These are phyloP conservation scores for Toxicodendron radicans DNA, from an alignment of 345 rosid genomes.

Conservation along the genomic window DNA sequence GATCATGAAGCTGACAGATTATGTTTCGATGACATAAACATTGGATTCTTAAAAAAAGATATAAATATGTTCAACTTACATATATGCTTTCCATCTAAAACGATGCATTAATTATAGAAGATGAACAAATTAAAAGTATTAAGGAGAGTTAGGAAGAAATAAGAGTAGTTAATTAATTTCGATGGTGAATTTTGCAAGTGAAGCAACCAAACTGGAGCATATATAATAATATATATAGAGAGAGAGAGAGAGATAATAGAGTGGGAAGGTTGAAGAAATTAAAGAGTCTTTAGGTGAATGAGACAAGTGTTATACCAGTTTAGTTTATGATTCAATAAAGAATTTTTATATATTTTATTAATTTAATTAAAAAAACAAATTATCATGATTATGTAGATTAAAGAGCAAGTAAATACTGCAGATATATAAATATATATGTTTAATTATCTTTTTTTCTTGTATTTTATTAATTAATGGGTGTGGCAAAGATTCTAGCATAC, in stretches of 20 bases:
- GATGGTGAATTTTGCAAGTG: conserved; percentile 18
- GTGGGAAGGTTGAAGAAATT: not conserved
- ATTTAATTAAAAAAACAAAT: too few relatives aligned
- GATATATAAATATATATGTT: too few relatives aligned
- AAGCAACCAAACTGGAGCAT: conserved; percentile 21
- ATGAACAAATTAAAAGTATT: not conserved
- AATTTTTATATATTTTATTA: too few relatives aligned
- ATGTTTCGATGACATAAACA: not conserved
- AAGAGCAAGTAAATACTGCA: too few relatives aligned
- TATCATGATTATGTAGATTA: too few relatives aligned
- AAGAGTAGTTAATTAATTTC: not conserved
- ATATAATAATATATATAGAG: not conserved
- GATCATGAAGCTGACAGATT: not conserved
- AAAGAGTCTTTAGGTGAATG: not conserved
- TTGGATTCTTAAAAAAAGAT: not conserved
- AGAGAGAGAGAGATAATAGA: not conserved
- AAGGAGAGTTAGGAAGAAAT: not conserved
- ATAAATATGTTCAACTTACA: not conserved
- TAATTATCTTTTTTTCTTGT: too few relatives aligned
- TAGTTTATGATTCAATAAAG: too few relatives aligned
- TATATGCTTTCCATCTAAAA: not conserved
- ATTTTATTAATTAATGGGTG: not conserved
- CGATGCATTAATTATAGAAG: not conserved
- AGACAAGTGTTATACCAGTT: too few relatives aligned
- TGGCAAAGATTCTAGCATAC: not conserved